Base-by-base conservation (phyloP, 2,329 filamentous ascomycete species). In the Bretziella fagacearum region DNA sequence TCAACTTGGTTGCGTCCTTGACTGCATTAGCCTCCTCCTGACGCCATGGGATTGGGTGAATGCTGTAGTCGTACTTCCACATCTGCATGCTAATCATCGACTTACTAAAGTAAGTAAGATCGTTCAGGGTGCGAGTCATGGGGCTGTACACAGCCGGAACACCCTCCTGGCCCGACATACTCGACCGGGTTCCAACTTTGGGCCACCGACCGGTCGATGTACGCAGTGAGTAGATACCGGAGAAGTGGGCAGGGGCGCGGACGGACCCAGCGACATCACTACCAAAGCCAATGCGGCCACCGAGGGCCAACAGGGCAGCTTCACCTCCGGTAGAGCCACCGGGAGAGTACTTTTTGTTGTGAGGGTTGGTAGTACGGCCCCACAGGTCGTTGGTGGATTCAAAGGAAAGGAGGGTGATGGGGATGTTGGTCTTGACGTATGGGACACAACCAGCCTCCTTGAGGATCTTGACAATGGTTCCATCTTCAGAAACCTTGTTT, bases 151-250 rank as follows among this genome's bases (percentile, higher is more conserved):
- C 85, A 53, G 81, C 84, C 1, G 84, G 78, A 26, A 95, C 77
- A 1, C 86, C 87, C 58, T 95, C 89, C 59, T 95, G 86, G 0
- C 89, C 89, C 0, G 83, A 77, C 85, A 94, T 94, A 55, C 81
- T 87, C 0, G 87, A 94, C 52, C 74, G 74, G 59, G 85, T 78
- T 7, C 85, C 85, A 35, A 75, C 71, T 61, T 93, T 93, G 1
- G 85, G 84, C 85, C 87, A 95, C 42, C 87, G 73, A 1, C 89
- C 87, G 1, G 84, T 93, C 2, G 83, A 87, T 63, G 87, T 94
- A 29, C 83, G 77, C 20, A 95, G 65, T 15, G 81, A 81, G 62
- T 93, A 95, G 59, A 89, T 84, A 6, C 87, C 87, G 2, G 82
- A 82, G 65, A 86, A 95, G 55, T 93, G 85, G 4, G 87, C 89